phyloP scores from a whole-genome alignment of 2,329 filamentous ascomycete genomes.

The Sordariomycetes sp. region DNA sequence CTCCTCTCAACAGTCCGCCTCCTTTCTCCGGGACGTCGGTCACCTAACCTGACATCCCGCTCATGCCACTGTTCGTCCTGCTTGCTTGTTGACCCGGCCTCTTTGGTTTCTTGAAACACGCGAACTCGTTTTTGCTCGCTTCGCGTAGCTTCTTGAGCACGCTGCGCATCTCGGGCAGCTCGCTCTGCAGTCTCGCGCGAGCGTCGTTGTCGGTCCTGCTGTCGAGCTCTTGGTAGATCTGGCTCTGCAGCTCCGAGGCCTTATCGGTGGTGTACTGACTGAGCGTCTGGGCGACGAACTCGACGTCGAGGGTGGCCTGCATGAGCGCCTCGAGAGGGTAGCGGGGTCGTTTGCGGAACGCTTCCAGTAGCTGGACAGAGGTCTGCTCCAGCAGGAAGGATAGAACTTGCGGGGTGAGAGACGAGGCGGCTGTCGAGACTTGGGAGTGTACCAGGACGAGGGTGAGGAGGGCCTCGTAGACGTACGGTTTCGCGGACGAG shows the following conservation, averaged over 20 bases:
- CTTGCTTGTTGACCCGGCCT: slow-evolving; percentile 23
- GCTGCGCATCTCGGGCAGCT: slow-evolving; percentile 81
- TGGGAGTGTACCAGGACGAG: slow-evolving; percentile 90
- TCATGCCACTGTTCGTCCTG: slow-evolving; percentile 21
- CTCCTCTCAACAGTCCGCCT: no score
- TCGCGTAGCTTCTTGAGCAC: slow-evolving; percentile 79
- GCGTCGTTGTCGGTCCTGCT: slow-evolving; percentile 82
- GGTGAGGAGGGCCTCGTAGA: slow-evolving; percentile 76
- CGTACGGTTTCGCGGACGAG: slow-evolving; percentile 72
- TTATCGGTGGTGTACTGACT: slow-evolving; percentile 80
- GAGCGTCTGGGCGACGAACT: slow-evolving; percentile 92
- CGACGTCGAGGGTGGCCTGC: slow-evolving; percentile 95
- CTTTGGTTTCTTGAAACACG: slow-evolving; percentile 66
- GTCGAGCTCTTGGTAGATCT: slow-evolving; percentile 89
- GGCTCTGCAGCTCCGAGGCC: slow-evolving; percentile 71
- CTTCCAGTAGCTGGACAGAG: slow-evolving; percentile 69
- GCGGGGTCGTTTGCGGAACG: slow-evolving; percentile 58
- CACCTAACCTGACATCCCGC: not conserved
- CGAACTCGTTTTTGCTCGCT: slow-evolving; percentile 75
- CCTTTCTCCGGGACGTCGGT: no score
- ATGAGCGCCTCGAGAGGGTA: slow-evolving; percentile 80
- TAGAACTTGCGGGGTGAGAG: slow-evolving; percentile 72
- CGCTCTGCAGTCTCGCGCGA: slow-evolving; percentile 68
- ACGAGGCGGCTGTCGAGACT: slow-evolving; percentile 68
- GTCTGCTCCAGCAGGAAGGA: slow-evolving; percentile 80